Conservation (phyloP, 2,329 filamentous ascomycete genomes). For the Pseudopyricularia cyperi region DNA sequence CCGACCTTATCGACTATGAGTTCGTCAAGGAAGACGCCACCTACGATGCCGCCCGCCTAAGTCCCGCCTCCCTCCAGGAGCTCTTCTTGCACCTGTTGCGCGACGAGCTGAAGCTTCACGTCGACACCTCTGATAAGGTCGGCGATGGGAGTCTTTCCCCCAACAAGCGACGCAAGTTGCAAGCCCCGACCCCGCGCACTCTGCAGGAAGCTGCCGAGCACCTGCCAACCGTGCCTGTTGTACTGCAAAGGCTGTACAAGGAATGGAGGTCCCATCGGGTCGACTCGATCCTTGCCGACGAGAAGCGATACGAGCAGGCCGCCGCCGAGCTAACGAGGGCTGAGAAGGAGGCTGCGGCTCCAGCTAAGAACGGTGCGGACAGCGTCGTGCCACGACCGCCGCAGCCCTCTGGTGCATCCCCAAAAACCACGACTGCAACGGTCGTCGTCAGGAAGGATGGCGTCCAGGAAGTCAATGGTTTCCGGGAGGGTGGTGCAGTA, state of each 20-base stretch:
- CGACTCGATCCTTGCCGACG: slow-evolving; percentile 60
- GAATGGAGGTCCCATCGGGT: slow-evolving; percentile 59
- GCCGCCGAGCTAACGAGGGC: slow-evolving; percentile 9
- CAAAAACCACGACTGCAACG: background rate
- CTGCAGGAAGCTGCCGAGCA: slow-evolving; percentile 55
- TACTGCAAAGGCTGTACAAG: slow-evolving; percentile 63
- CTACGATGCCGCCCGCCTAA: slow-evolving; percentile 64
- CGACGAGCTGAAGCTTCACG: slow-evolving; percentile 52
- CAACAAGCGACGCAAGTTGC: slow-evolving; percentile 62
- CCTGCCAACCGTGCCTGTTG: slow-evolving; percentile 51
- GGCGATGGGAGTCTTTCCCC: slow-evolving; percentile 35
- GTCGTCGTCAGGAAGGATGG: background rate
- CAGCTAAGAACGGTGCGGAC: background rate
- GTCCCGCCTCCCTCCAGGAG: slow-evolving; percentile 63
- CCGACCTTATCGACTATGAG: slow-evolving; percentile 59
- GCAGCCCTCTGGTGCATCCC: background rate
- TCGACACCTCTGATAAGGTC: slow-evolving; percentile 17
- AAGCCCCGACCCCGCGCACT: slow-evolving; percentile 48
- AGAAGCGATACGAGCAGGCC: slow-evolving; percentile 50
- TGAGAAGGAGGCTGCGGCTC: background rate
- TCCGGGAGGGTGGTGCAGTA: background rate
- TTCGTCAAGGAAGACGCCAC: slow-evolving; percentile 56
- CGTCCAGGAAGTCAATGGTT: background rate
- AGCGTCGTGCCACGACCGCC: background rate
- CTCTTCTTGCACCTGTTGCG: slow-evolving; percentile 65